A percentile compares a stretch with the other conserved stretches of the same genome.
Conservation (phyloP, 305 asterid genomes). For the Fraxinus nigra region DNA sequence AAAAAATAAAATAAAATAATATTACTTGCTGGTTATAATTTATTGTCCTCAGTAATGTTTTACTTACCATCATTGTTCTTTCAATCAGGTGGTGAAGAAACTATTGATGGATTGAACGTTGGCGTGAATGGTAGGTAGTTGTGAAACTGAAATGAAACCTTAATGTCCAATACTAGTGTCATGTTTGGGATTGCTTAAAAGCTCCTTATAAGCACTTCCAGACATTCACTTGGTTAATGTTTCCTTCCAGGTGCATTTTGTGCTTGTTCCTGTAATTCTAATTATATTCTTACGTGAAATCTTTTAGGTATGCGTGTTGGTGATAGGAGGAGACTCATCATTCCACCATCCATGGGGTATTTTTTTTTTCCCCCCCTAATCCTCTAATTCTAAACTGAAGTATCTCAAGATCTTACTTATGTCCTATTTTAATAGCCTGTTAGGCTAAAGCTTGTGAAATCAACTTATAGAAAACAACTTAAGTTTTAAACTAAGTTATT, state of each 20-base stretch:
- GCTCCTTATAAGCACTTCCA: neutral
- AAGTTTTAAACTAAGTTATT: no score
- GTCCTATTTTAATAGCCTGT: neutral
- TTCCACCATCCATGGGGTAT: slow-evolving; percentile 92
- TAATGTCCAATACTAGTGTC: neutral
- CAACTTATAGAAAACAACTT: neutral
- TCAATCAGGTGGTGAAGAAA: slow-evolving; percentile 51
- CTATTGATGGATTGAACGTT: slow-evolving; percentile 65
- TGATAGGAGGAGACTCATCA: slow-evolving; percentile 67
- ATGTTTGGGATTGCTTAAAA: neutral
- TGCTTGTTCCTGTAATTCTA: neutral
- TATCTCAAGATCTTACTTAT: neutral
- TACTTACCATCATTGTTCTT: slow-evolving; percentile 18
- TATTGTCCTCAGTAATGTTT: neutral
- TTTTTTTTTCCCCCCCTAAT: neutral
- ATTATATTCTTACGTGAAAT: slow-evolving; percentile 16
- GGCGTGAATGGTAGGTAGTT: slow-evolving; percentile 65
- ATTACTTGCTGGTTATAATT: neutral
- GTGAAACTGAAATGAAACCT: slow-evolving; percentile 11
- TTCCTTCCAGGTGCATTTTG: neutral
- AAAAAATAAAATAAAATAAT: neutral
- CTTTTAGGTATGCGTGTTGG: slow-evolving; percentile 80
- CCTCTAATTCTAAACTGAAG: neutral
- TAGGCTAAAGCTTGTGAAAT: neutral
- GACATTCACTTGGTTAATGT: neutral